phyloP scores from a whole-genome alignment of 257 asterid genomes.

The Salvia hispanica region DNA sequence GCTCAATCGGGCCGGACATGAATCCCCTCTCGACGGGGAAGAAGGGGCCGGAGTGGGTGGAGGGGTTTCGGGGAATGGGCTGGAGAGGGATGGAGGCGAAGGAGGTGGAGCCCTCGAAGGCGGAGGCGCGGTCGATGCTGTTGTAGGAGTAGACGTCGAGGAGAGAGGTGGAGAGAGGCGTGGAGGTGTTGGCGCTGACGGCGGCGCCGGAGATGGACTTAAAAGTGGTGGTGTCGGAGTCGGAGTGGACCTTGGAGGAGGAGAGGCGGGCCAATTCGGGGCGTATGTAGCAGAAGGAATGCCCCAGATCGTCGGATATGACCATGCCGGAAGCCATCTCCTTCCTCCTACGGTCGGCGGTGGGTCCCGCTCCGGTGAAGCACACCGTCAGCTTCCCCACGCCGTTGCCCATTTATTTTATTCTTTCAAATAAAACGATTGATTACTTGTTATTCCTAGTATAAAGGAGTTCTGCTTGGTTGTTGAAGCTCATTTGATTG shows the following conservation, averaged over 20 bases:
- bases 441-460: not conserved
- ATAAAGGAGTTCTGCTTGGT: not conserved
- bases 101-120: conserved; percentile 83
- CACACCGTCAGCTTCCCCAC: conserved; percentile 79
- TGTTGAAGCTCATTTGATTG: conserved; percentile 26
- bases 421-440: not conserved
- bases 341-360: conserved; percentile 53
- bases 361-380: conserved; percentile 59
- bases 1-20: conserved; percentile 92
- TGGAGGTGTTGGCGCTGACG: conserved; percentile 84
- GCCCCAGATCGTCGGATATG: conserved; percentile 84
- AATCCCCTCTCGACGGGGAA: conserved; percentile 82
- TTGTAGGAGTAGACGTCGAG: conserved; percentile 35
- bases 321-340: conserved; percentile 39
- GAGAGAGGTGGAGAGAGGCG: conserved; percentile 62
- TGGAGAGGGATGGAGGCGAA: conserved; percentile 92
- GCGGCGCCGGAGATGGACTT: conserved; percentile 92
- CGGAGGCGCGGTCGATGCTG: conserved; percentile 68
- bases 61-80: conserved; percentile 54
- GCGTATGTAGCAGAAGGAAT: conserved; percentile 78
- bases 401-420: conserved; percentile 83
- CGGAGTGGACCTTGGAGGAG: conserved; percentile 40
- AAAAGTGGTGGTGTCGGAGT: conserved; percentile 40
- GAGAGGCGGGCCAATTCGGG: conserved; percentile 54
- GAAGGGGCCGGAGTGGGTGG: conserved; percentile 39